Base-by-base conservation (phyloP, 345 rosid species). In the Sonneratia alba region DNA sequence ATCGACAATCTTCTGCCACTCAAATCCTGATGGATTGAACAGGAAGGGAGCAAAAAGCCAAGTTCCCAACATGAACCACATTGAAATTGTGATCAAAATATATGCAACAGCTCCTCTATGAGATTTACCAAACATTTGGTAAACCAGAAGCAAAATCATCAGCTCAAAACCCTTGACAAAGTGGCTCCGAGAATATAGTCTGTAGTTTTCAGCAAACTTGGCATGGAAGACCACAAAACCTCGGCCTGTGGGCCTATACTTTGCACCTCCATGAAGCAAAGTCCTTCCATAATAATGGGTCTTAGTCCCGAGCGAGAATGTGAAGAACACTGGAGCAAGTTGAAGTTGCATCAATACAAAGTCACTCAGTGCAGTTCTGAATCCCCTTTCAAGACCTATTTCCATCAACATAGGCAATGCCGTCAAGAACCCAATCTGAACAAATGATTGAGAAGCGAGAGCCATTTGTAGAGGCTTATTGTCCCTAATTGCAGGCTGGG, bases 51-150 rank as follows among this genome's bases (percentile, higher is more conserved):
- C 98, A 69, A 96, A 96, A 63, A 96, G 98, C 98, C 99, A 92
- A 15, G 98, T 91, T 56, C 99, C 98, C 36, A 91, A 98, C 97
- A 96, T 92, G 80, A 96, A 96, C 99, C 99, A 96, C 94, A 96
- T 89, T 6, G 99, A 92, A 75, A 88, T 69, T 24, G 98, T 90
- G 79, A 96, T 92, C 81, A 96, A 77, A 66, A 96, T 78, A 80
- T 96, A 96, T 37, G 97, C 98, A 57, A 96, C 80, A 8, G 88
- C 83, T 34, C 97, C 88, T 86, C 98, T 90, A 76, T 96, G 92
- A 40, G 92, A 68, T 70, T 86, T 87, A 70, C 98, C 94, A 73
- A 91, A 92, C 36, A 96, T 90, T 77, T 92, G 83, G 77, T 96
- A 96, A 57, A 92, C 96, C 21, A 92, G 53, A 66, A 96, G 98